These are phyloP conservation scores for Picea mariana DNA, from an alignment of 83 land plant genomes.

Conservation along the genomic window DNA sequence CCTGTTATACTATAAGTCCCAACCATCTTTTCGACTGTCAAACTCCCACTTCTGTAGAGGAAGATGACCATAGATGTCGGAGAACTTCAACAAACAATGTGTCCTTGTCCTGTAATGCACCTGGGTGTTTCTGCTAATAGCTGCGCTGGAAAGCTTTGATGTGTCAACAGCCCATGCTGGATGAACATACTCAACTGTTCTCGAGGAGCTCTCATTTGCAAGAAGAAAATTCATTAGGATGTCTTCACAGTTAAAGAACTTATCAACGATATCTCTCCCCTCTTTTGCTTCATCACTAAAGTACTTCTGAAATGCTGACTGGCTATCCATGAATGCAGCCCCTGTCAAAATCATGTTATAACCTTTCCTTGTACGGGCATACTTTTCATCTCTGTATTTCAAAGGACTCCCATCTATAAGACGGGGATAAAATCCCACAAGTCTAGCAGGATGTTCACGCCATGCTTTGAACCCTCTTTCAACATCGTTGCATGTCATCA, in stretches of 20 bases:
- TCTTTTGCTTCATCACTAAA: conserved; percentile 70
- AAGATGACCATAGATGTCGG: conserved; percentile 62
- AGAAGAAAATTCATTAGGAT: conserved; percentile 81
- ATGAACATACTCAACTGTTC: conserved; percentile 80
- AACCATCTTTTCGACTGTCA: conserved; percentile 61
- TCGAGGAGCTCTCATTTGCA: conserved; percentile 64
- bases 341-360: conserved; percentile 94
- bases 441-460: conserved; percentile 78
- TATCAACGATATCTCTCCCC: conserved; percentile 72
- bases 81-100: conserved; percentile 64
- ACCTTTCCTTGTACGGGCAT: conserved; percentile 64
- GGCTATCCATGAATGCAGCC: conserved; percentile 82
- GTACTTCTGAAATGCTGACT: conserved; percentile 71
- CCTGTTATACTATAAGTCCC: conserved; percentile 61
- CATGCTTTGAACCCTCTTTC: conserved; percentile 89
- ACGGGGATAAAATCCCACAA: conserved; percentile 92
- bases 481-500: conserved; percentile 94
- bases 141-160: conserved; percentile 79
- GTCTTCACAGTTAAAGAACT: conserved; percentile 92
- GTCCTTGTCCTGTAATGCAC: conserved; percentile 66
- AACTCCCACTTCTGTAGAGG: conserved; percentile 64
- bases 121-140: conserved; percentile 83
- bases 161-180: conserved; percentile 94
- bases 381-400: conserved; percentile 74
- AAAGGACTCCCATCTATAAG: conserved; percentile 68